Evolutionary conservation across 1,284 basidiomycete genomes (phyloP).

Genomic region (Puccinia polysora): DNA sequence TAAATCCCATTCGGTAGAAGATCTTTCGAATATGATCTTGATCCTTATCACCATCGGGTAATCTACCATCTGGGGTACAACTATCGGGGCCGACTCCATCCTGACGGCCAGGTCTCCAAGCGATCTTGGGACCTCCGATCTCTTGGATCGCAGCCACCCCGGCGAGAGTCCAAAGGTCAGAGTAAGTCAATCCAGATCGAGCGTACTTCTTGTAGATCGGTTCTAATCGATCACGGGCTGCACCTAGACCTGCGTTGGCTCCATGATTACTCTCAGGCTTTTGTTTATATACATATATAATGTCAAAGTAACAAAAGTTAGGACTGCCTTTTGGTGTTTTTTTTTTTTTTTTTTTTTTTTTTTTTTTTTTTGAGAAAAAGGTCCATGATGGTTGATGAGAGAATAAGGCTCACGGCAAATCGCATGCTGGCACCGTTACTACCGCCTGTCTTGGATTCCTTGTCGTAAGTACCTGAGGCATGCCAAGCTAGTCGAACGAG

Average conservation of each 20-base stretch:
- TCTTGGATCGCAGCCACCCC: slow-evolving; percentile 65
- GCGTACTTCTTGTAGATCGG: slow-evolving; percentile 48
- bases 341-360: too few relatives aligned
- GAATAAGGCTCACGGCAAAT: slow-evolving; percentile 43
- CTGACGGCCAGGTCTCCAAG: slow-evolving; percentile 54
- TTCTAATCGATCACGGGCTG: slow-evolving; percentile 47
- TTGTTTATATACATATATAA: neutral
- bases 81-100: slow-evolving; percentile 51
- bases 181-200: slow-evolving; percentile 47
- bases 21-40: slow-evolving; percentile 74
- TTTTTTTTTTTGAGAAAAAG: too few relatives aligned
- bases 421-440: slow-evolving; percentile 50
- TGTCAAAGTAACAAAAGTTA: neutral
- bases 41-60: slow-evolving; percentile 83
- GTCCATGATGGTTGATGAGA: neutral
- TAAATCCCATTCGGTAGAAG: slow-evolving; percentile 60
- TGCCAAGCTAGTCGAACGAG: slow-evolving; percentile 73
- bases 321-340: too few relatives aligned
- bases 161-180: slow-evolving; percentile 54
- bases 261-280: slow-evolving; percentile 49
- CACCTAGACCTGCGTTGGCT: slow-evolving; percentile 45
- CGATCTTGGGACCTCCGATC: slow-evolving; percentile 50
- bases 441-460: slow-evolving; percentile 45
- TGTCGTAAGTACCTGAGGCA: slow-evolving; percentile 47
- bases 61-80: slow-evolving; percentile 81